Evolutionary conservation across 768 basidiomycete species (phyloP), one percentile per base, ranked within the genome.

Genomic region (Tulasnella sp.): DNA sequence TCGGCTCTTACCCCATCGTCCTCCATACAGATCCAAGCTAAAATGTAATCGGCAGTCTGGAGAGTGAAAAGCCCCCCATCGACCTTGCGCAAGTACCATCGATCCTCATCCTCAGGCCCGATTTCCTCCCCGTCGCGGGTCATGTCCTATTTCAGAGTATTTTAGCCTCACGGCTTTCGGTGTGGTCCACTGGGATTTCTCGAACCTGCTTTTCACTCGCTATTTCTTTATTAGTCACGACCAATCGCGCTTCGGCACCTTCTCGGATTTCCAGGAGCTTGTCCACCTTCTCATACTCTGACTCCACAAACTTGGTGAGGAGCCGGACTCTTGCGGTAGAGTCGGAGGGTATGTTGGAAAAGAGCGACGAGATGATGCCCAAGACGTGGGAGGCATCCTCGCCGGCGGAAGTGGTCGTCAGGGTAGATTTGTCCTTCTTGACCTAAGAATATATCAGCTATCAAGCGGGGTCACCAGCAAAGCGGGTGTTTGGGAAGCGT

Each of bases 21-120:
- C 72, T 99, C 96, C 93, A 97, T 94, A 58, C 83, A 79, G 26
- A 97, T 72, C 96, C 96, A 99, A 4, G 88, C 92, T 41, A 97
- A 72, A 61, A 97, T 87, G 66, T 94, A 97, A 70, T 98, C 95
- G 42, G 91, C 80, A 17, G 85, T 91, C 67, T 98, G 95, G 7
- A 98, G 71, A 1, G 85, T 86, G 68, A 88, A 92, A 45, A 96
- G 72, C 0, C 96, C 96, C 1, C 84, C 83, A 60, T 96, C 92
- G 34, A 98, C 72, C 56, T 86, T 80, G 30, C 84, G 82, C n/a
- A 96, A 73, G 73, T 98, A 97, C 77, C 84, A 87, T 17, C 78
- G 64, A 29, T 89, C 85, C 65, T 87, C 83, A 61, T 85, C 79
- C 30, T 85, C 86, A 15, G 76, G 68, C 1, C 73, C 75, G 3